phyloP scores from a whole-genome alignment of 257 asterid species.

The Anisodus acutangulus region DNA sequence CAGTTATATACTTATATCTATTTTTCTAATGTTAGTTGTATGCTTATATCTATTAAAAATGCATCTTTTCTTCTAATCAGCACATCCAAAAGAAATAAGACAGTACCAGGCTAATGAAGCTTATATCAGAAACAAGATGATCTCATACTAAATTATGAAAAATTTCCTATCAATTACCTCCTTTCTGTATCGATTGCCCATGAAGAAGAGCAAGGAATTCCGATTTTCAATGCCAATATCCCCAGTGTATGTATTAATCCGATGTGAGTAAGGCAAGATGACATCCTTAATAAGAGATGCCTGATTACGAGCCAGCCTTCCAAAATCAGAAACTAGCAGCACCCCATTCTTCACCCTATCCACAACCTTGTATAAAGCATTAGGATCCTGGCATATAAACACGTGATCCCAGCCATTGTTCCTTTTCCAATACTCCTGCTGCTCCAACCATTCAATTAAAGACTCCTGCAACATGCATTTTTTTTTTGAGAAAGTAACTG shows the following conservation, averaged over 20 bases:
- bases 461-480: conserved; percentile 64
- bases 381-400: conserved; percentile 96
- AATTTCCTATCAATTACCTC: conserved; percentile 57
- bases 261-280: conserved; percentile 85
- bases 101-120: background rate
- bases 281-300: conserved; percentile 96
- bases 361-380: conserved; percentile 84
- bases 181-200: conserved; percentile 94
- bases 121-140: background rate
- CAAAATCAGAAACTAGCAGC: conserved; percentile 93
- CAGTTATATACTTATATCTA: background rate
- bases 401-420: conserved; percentile 98
- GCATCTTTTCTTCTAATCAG: background rate
- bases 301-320: conserved; percentile 78
- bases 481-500: too few relatives aligned
- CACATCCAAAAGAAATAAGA: conserved; percentile 6
- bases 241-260: conserved; percentile 83
- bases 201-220: conserved; percentile 81
- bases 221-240: conserved; percentile 74
- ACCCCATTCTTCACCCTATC: conserved; percentile 89
- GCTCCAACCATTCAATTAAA: conserved; percentile 88
- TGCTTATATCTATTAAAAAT: background rate
- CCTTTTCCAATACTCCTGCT: conserved; percentile 83
- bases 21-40: background rate
- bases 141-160: background rate